A percentile compares a stretch with the other conserved stretches of the same genome.
Evolutionary conservation across 768 basidiomycete species (phyloP).

Genomic region (Rossbeevera mucosa): DNA sequence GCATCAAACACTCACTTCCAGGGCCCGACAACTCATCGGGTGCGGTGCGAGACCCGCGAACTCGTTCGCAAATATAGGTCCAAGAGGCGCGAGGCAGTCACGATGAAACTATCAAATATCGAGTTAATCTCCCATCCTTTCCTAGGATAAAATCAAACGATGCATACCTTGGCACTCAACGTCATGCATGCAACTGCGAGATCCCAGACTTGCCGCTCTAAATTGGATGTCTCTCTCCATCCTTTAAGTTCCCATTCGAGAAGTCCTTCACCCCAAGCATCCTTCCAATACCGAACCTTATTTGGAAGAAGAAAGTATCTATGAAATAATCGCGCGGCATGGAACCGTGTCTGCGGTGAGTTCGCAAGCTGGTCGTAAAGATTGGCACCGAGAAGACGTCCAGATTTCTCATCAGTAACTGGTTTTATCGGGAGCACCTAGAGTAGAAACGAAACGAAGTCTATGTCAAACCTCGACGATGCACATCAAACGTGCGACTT

Average conservation of each 20-base stretch:
- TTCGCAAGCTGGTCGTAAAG: constrained; percentile 51
- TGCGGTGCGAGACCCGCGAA: constrained; percentile 50
- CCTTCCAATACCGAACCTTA: constrained; percentile 13
- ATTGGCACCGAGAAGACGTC: constrained; percentile 5
- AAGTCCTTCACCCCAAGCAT: not conserved
- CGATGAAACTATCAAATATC: constrained; percentile 49
- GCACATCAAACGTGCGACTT: not conserved
- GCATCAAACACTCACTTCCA: constrained; percentile 44
- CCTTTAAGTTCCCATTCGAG: not conserved
- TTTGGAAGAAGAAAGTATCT: constrained; percentile 47
- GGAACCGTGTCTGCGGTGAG: constrained; percentile 59
- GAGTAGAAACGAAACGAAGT: not conserved
- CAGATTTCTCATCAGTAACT: not conserved
- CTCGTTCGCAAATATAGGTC: constrained; percentile 47
- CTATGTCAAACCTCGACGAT: not conserved
- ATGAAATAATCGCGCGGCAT: constrained; percentile 57
- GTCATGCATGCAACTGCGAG: constrained; percentile 55
- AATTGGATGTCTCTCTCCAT: not conserved
- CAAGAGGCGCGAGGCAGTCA: constrained; percentile 54
- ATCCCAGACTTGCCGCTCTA: constrained; percentile 48
- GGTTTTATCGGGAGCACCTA: constrained; percentile 12
- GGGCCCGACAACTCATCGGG: constrained; percentile 38
- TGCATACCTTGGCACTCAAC: constrained; percentile 54
- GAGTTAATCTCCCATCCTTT: not conserved
- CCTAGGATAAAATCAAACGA: not conserved